Conservation (phyloP, 1,139 yeast species). For the Protomyces inundatus region DNA sequence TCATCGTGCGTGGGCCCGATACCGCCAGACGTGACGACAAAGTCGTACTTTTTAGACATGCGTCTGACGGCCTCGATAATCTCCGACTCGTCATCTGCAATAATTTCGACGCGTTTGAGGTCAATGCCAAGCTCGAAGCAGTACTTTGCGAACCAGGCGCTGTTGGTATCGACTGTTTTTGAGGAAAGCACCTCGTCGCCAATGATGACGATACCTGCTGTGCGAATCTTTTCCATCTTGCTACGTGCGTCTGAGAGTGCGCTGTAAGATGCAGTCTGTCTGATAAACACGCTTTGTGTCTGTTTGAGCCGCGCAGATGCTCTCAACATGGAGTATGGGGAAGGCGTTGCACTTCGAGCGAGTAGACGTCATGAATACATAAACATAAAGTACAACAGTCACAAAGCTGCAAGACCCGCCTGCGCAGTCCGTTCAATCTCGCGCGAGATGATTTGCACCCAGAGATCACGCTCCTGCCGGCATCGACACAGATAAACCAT, state of each 20-base stretch:
- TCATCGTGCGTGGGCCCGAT: slow-evolving; percentile 91
- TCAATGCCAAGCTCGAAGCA: slow-evolving; percentile 65
- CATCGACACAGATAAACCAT: slow-evolving; percentile 76
- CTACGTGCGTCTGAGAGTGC: background rate
- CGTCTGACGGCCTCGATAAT: slow-evolving; percentile 52
- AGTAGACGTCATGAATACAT: no score
- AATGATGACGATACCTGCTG: slow-evolving; percentile 52
- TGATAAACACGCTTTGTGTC: background rate
- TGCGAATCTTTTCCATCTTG: slow-evolving; percentile 28
- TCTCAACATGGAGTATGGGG: background rate
- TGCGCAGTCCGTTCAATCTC: slow-evolving; percentile 57
- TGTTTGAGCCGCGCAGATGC: background rate
- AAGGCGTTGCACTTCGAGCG: no score
- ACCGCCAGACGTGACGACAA: slow-evolving; percentile 72
- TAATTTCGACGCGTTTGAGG: slow-evolving; percentile 59
- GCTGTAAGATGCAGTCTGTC: background rate
- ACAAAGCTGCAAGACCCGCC: background rate
- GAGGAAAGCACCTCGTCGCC: slow-evolving; percentile 88
- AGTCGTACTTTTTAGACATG: slow-evolving; percentile 53
- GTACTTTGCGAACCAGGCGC: slow-evolving; percentile 61
- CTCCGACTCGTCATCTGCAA: slow-evolving; percentile 69
- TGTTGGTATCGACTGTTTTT: slow-evolving; percentile 76
- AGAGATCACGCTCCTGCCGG: slow-evolving; percentile 71
- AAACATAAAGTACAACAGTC: background rate
- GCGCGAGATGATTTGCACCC: slow-evolving; percentile 63